Conservation (phyloP, 2,329 filamentous ascomycete species). For the Penicillium sp. region DNA sequence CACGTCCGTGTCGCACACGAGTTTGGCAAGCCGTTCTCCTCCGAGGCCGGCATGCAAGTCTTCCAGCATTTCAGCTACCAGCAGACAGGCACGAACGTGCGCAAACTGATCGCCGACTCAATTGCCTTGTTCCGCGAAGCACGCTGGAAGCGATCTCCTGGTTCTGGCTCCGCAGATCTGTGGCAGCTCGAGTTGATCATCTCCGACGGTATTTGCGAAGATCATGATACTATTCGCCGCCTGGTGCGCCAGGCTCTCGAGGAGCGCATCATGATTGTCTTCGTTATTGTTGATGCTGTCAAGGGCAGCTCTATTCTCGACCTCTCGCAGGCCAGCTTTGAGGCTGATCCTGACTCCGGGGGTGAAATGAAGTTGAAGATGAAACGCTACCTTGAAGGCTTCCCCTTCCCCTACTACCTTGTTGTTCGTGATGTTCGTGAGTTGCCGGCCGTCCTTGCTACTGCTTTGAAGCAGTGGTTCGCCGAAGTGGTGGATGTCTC, state of each 20-base stretch:
- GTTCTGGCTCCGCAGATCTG: conserved; percentile 60
- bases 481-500: conserved; percentile 57
- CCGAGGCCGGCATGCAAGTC: conserved; percentile 74
- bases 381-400: conserved; percentile 87
- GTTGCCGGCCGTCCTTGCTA: conserved; percentile 79
- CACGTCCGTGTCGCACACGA: conserved; percentile 78
- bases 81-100: conserved; percentile 81
- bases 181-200: conserved; percentile 95
- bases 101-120: conserved; percentile 67
- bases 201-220: conserved; percentile 87
- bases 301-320: conserved; percentile 64
- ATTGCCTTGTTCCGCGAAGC: conserved; percentile 78
- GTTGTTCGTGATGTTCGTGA: conserved; percentile 90
- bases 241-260: conserved; percentile 84
- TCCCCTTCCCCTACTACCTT: conserved; percentile 95
- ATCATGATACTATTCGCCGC: conserved; percentile 75
- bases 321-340: conserved; percentile 79
- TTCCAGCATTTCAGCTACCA: conserved; percentile 80
- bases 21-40: conserved; percentile 74
- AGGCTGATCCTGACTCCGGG: conserved; percentile 55
- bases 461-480: conserved; percentile 93
- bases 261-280: conserved; percentile 95
- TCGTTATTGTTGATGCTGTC: conserved; percentile 81
- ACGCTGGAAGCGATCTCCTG: conserved; percentile 53
- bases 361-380: conserved; percentile 67